Conservation (phyloP, 23 red algal species). For the Chondrus crispus region DNA sequence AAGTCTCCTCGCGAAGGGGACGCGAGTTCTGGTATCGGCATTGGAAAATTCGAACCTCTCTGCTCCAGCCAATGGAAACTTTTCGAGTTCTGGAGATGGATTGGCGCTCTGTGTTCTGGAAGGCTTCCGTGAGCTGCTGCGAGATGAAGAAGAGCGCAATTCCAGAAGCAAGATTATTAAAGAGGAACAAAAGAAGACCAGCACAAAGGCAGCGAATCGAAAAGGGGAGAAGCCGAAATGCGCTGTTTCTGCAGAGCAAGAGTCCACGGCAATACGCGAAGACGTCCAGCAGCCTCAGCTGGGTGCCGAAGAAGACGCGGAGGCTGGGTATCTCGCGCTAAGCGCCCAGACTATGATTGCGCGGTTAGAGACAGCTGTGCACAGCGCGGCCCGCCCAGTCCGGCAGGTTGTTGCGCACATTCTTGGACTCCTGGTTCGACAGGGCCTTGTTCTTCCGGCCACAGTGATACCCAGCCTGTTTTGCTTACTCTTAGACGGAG, state of each 20-base stretch:
- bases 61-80: background rate
- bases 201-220: too few relatives aligned
- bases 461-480: constrained; percentile 25
- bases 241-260: too few relatives aligned
- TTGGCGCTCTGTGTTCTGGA: constrained; percentile 30
- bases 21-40: background rate
- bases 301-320: constrained; percentile 44
- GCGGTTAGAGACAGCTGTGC: constrained; percentile 7
- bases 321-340: constrained; percentile 55
- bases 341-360: constrained; percentile 51
- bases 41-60: background rate
- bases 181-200: too few relatives aligned
- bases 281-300: background rate
- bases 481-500: constrained; percentile 36
- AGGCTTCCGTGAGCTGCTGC: constrained; percentile 47
- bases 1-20: constrained; percentile 4
- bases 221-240: too few relatives aligned
- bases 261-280: background rate
- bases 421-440: constrained; percentile 42
- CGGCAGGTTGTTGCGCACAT: constrained; percentile 23
- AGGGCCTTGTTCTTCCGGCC: constrained; percentile 56
- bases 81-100: background rate
- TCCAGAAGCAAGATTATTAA: background rate
- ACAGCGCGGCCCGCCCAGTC: background rate
- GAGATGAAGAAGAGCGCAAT: constrained; percentile 57